Base-by-base conservation (phyloP, 805 yeast genomes). In the Saturnispora silvae region DNA sequence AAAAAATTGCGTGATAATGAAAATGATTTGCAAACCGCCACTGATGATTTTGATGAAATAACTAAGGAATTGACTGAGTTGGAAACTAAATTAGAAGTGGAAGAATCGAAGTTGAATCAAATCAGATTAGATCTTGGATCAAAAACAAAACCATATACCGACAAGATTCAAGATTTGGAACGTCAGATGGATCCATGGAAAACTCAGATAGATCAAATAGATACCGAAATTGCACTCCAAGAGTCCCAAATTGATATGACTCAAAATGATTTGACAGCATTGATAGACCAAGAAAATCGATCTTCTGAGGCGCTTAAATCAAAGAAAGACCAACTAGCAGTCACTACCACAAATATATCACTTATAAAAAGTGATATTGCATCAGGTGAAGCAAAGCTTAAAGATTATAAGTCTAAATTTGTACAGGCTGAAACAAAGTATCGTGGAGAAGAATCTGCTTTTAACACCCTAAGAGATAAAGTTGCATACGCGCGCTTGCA, bases 151-250 rank as follows among this genome's bases (percentile, higher is more conserved):
- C 75, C 61, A 2, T 67, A 80, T 38, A 72, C 87, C 1, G 68
- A 66, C 7, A 70, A 81, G 49, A 80, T 87, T 35, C 81, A 74
- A 45, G 48, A 51, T 11, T 59, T 76, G 28, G 87, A 83, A 52
- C 67, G 64, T 6, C 66, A 78, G 42, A 59, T 85, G 5, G 87
- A 82, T 46, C 98, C 97, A 0, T 85, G 94, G 87, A 75, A 74
- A 41, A 77, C 70, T 20, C 69, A 75, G 44, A 60, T 86, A 22
- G 76, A 71, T 41, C 68, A 70, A 13, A 76, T 77, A 40, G 75
- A 75, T 38, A 70, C 81, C 11, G 75, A 75, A 32, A 68, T 81
- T 6, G 70, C 76, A 35, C 68, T 83, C n/a, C 71, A 76, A 3
- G 65, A 71, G 35, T 72, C 83, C 6, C 74, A 78, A 42, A 65